phyloP scores from a whole-genome alignment of 2,329 filamentous ascomycete genomes.

The Cordyceps javanica region DNA sequence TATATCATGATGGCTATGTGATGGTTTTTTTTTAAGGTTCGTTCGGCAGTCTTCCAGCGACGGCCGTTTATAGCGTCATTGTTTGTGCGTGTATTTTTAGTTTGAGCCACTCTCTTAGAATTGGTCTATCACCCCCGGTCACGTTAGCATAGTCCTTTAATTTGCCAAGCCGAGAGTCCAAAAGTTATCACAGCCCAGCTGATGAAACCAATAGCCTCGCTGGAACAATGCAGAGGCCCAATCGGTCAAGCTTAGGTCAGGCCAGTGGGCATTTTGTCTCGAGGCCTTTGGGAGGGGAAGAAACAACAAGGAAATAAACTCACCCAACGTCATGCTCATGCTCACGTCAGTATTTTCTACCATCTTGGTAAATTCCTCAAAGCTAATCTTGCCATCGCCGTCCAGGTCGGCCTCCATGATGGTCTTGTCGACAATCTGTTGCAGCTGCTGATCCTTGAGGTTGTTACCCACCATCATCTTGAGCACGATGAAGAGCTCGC shows the following conservation, averaged over 20 bases:
- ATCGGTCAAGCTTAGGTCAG: too few species aligned
- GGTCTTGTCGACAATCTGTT: constrained; percentile 99
- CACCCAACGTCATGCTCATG: constrained; percentile 69
- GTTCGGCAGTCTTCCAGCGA: constrained; percentile 9
- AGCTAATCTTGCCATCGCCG: constrained; percentile 95
- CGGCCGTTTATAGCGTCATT: not conserved
- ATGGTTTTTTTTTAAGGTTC: constrained; percentile 5
- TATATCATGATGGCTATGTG: constrained; percentile 23
- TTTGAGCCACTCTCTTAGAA: constrained; percentile 16
- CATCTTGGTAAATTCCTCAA: constrained; percentile 98
- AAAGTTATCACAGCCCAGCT: not conserved
- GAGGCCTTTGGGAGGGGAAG: too few species aligned
- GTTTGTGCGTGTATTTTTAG: not conserved
- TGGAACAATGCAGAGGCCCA: not conserved
- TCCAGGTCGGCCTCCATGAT: constrained; percentile 99
- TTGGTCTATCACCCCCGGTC: constrained; percentile 16
- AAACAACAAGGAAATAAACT: constrained; percentile 24
- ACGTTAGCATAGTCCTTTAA: constrained; percentile 2
- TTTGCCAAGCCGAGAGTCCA: not conserved
- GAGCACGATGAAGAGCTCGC: constrained; percentile 96
- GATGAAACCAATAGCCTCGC: not conserved
- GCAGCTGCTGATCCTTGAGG: constrained; percentile 95
- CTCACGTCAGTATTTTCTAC: constrained; percentile 86
- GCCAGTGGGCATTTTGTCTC: too few species aligned
- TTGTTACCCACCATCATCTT: constrained; percentile 99